Evolutionary conservation across 768 basidiomycete genomes (phyloP).

Genomic region (Lentinus brumalis): DNA sequence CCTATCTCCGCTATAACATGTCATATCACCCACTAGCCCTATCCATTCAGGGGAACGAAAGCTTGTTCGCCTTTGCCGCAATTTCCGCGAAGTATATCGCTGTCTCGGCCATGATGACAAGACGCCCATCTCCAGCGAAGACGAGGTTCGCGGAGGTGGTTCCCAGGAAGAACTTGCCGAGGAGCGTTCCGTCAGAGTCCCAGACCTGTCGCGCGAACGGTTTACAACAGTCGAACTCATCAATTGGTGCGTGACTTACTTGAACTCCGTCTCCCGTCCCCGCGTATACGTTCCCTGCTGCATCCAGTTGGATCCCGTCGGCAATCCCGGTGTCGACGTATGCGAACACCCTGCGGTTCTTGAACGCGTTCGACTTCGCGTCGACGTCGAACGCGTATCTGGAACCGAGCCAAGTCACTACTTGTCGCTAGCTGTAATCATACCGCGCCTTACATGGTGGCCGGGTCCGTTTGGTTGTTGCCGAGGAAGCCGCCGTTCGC

Average conservation of each 20-base stretch:
- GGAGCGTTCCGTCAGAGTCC: constrained; percentile 52
- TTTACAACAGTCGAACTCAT: not conserved
- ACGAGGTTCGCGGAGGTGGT: constrained; percentile 40
- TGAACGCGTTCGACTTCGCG: constrained; percentile 50
- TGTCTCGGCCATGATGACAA: constrained; percentile 44
- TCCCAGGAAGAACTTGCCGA: constrained; percentile 65
- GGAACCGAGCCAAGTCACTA: not conserved
- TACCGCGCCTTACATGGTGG: constrained; percentile 57
- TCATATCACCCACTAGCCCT: not conserved
- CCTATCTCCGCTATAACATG: not conserved
- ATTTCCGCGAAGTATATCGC: constrained; percentile 41
- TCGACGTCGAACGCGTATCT: constrained; percentile 76
- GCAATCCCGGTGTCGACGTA: constrained; percentile 66
- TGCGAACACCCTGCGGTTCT: constrained; percentile 66
- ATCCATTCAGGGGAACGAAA: constrained; percentile 30
- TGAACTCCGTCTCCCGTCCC: constrained; percentile 73
- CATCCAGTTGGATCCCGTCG: constrained; percentile 69
- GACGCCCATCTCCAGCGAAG: constrained; percentile 41
- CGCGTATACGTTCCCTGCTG: constrained; percentile 63
- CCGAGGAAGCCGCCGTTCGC: constrained; percentile 46
- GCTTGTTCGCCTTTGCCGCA: constrained; percentile 32
- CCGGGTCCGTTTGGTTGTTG: constrained; percentile 57
- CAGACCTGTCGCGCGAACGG: constrained; percentile 44
- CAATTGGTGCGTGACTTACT: constrained; percentile 31
- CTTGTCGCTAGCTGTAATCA: not conserved